Evolutionary conservation across 306 rosid genomes (phyloP).

Genomic region (Mucuna pruriens): DNA sequence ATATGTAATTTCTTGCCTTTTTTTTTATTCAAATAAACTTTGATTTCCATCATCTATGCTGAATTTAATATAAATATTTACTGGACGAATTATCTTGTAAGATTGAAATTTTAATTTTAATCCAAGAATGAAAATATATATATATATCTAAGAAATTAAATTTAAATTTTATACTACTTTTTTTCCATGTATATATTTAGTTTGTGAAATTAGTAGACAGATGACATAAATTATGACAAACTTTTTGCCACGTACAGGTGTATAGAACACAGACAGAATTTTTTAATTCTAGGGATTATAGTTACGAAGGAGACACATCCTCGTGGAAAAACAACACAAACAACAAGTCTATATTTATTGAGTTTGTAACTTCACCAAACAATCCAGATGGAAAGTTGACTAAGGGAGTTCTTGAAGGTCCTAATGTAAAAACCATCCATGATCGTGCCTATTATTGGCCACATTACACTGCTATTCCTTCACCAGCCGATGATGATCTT

Average conservation of each 20-base stretch:
- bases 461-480: slow-evolving; percentile 61
- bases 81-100: too few relatives aligned
- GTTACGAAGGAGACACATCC: slow-evolving; percentile 53
- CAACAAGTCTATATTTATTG: slow-evolving; percentile 33
- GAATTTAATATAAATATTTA: too few relatives aligned
- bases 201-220: background rate
- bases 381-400: slow-evolving; percentile 65
- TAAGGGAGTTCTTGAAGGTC: slow-evolving; percentile 34
- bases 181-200: background rate
- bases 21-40: too few relatives aligned
- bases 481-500: slow-evolving; percentile 55
- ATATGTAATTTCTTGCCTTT: background rate
- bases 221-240: background rate
- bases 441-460: slow-evolving; percentile 68
- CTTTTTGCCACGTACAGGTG: background rate
- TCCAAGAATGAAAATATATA: background rate
- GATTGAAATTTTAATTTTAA: too few relatives aligned
- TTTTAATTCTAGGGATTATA: slow-evolving; percentile 39
- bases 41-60: too few relatives aligned
- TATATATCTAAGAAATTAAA: background rate
- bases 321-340: slow-evolving; percentile 40
- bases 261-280: slow-evolving; percentile 43
- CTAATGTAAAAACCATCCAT: slow-evolving; percentile 43
- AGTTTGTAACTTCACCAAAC: slow-evolving; percentile 69
- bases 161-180: background rate